Evolutionary conservation across 2,329 filamentous ascomycete species (phyloP), one percentile per base, ranked within the genome.

Genomic region (Colletotrichum neosansevieriae): DNA sequence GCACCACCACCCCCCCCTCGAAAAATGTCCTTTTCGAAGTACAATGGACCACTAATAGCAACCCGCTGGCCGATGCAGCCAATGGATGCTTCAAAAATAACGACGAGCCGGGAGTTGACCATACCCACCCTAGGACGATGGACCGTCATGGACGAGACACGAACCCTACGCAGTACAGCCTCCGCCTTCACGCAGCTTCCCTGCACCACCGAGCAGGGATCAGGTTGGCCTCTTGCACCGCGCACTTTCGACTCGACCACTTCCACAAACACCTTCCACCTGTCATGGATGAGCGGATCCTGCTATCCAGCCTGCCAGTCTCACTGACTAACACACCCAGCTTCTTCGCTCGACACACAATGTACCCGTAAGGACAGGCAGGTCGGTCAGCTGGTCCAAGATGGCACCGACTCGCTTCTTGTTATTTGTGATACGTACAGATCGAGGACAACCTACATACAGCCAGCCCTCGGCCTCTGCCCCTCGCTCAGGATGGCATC

Each of bases 21-120:
- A 15, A n/a, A 29, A 51, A 34, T 38, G 50, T 44, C 64, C 34
- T 49, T 58, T 53, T 13, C 36, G 38, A 38, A 40, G 40, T 38
- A 51, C 34, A 24, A 56, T 50, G 15, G 34, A 63, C 50, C 67
- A 69, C 57, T 67, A 67, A 69, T 69, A 69, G 67, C 56, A 69
- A 51, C 57, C 45, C 32, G 42, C 51, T 34, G 45, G 24, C 12
- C 32, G 32, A 36, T 40, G 15, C 44, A 57, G 32, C 53, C 60
- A 67, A 67, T 67, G 13, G 36, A 32, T 13, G 38, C n/a, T 50
- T 64, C 60, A 47, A 58, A 58, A 64, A 64, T 64, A 53, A 64
- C 53, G 45, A 47, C 17, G n/a, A 50, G 47, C 42, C 29, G 42
- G 58, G 47, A 50, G 49, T 58, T 38, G 32, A 53, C n/a, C 62